Conservation (phyloP, 2,329 filamentous ascomycete genomes). For the Ophiognomonia clavigignenti-juglandacearum region DNA sequence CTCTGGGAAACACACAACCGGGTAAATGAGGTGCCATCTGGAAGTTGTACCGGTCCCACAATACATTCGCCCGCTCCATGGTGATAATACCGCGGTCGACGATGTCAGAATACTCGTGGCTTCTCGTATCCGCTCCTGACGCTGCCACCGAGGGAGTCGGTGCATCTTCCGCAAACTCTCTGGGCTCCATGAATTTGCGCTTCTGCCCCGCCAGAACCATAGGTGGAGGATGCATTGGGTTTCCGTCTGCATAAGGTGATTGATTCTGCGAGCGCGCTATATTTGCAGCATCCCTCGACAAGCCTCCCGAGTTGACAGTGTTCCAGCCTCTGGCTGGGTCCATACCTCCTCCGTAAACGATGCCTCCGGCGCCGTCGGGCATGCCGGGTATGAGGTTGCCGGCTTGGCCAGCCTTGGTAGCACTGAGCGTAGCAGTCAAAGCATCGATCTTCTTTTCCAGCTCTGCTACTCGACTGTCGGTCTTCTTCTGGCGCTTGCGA, state of each 20-base stretch:
- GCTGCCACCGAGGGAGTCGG: constrained; percentile 5
- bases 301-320: constrained; percentile 1
- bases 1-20: constrained; percentile 53
- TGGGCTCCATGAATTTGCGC: constrained; percentile 31
- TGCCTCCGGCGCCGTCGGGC: constrained; percentile 10
- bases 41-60: constrained; percentile 55
- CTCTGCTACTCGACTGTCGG: constrained; percentile 82
- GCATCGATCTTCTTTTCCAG: constrained; percentile 91
- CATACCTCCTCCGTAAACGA: constrained; percentile 10
- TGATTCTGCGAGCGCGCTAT: constrained; percentile 13
- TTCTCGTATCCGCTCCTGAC: constrained; percentile 20
- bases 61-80: constrained; percentile 46
- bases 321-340: constrained; percentile 9
- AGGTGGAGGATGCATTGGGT: constrained; percentile 18
- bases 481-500: constrained; percentile 85
- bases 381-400: constrained; percentile 1
- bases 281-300: constrained; percentile 1
- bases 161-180: constrained; percentile 14
- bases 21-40: constrained; percentile 59
- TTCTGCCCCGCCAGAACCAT: constrained; percentile 33
- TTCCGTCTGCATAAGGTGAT: constrained; percentile 8
- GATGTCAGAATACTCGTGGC: constrained; percentile 37
- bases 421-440: constrained; percentile 72
- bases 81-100: constrained; percentile 57
- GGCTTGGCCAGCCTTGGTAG: constrained; percentile 31